Conservation (phyloP, 805 yeast species). For the Wickerhamiella kurtzmanii region DNA sequence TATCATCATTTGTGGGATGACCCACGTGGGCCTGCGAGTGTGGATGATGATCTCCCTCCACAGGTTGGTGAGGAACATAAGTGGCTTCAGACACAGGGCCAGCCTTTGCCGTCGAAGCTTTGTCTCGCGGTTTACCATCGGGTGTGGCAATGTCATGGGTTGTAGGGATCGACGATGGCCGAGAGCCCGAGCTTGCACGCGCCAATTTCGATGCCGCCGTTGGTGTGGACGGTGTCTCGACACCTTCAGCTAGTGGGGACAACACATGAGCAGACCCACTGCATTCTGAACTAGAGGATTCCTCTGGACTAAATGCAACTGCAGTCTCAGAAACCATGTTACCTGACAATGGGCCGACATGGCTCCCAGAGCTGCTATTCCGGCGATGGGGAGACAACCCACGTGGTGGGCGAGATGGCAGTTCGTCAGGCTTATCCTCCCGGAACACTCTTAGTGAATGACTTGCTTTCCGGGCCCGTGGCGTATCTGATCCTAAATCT, state of each 20-base stretch:
- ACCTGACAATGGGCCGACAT: not conserved
- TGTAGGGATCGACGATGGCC: not conserved
- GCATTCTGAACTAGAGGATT: not conserved
- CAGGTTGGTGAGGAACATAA: conserved; percentile 19
- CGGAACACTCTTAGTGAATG: conserved; percentile 27
- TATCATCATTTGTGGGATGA: not conserved
- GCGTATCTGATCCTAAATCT: conserved; percentile 7
- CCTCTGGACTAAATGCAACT: not conserved
- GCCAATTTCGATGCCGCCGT: too few species aligned
- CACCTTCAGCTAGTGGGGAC: not conserved
- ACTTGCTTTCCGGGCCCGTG: conserved; percentile 28
- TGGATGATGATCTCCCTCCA: conserved; percentile 4
- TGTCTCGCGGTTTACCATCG: not conserved
- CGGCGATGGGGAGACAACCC: not conserved
- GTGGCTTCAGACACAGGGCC: conserved; percentile 19
- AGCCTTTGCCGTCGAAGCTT: not conserved
- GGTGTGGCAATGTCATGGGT: not conserved
- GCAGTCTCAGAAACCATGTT: not conserved
- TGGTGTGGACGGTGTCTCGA: too few species aligned
- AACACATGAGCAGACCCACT: not conserved
- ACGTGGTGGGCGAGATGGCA: not conserved
- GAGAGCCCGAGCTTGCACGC: not conserved
- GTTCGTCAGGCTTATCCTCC: conserved; percentile 12
- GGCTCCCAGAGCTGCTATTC: not conserved
- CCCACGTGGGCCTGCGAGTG: not conserved